These are phyloP conservation scores for Chlorella sp. DNA, from an alignment of 139 green algal genomes.

Conservation along the genomic window DNA sequence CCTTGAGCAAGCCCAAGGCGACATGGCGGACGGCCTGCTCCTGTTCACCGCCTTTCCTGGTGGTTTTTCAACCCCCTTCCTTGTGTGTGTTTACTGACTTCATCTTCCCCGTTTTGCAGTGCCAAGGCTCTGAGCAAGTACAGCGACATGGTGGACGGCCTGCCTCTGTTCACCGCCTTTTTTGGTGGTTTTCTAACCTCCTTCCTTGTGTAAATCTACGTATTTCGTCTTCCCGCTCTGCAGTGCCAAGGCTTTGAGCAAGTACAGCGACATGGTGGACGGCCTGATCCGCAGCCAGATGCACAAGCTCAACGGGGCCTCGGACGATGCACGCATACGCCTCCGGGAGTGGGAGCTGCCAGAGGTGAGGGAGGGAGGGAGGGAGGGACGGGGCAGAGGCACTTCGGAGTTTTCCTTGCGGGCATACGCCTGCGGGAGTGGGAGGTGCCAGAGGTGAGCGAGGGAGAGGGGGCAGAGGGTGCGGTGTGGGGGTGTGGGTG, in stretches of 20 bases:
- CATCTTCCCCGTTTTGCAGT: slow-evolving; percentile 53
- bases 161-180: slow-evolving; percentile 56
- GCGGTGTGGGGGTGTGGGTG: too few relatives aligned
- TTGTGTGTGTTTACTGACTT: too few relatives aligned
- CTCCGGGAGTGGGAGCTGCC: slow-evolving; percentile 78
- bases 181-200: background rate
- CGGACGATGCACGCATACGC: slow-evolving; percentile 81
- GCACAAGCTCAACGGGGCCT: slow-evolving; percentile 58
- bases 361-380: slow-evolving; percentile 38
- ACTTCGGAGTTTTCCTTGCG: slow-evolving; percentile 36
- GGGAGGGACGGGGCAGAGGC: background rate
- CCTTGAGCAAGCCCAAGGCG: slow-evolving; percentile 85
- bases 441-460: slow-evolving; percentile 60
- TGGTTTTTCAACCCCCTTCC: background rate
- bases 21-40: slow-evolving; percentile 87
- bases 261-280: slow-evolving; percentile 93
- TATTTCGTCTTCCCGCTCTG: too few relatives aligned
- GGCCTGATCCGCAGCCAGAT: slow-evolving; percentile 62
- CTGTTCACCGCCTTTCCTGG: background rate
- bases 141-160: slow-evolving; percentile 87
- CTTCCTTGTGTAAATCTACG: too few relatives aligned
- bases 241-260: slow-evolving; percentile 80
- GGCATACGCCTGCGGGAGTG: slow-evolving; percentile 70
- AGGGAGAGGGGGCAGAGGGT: too few relatives aligned
- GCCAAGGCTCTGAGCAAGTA: slow-evolving; percentile 85